Evolutionary conservation across 345 rosid genomes (phyloP).

Genomic region (Eucalyptus cloeziana): DNA sequence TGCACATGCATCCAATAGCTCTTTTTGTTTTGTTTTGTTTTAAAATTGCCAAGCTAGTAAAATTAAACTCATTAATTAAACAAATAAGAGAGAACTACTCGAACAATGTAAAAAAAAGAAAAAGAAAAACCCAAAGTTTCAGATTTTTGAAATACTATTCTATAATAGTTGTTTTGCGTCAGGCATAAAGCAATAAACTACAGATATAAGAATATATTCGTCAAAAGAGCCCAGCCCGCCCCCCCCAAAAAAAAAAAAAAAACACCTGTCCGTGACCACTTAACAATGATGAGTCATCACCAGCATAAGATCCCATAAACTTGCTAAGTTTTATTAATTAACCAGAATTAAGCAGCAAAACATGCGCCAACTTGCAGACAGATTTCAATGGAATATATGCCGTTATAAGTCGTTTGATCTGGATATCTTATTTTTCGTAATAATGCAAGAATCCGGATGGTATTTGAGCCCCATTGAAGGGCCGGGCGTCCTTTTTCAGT

Average conservation of each 20-base stretch:
- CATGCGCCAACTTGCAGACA: background rate
- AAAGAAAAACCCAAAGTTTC: background rate
- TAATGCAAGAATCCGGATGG: background rate
- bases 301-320: background rate
- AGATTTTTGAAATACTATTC: background rate
- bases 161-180: background rate
- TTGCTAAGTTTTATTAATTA: background rate
- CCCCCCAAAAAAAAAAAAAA: accelerated
- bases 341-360: background rate
- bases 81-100: no score
- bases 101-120: no score
- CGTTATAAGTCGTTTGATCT: no score
- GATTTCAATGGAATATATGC: background rate
- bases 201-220: no score
- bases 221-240: no score
- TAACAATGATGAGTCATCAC: background rate
- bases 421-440: no score
- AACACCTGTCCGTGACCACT: background rate
- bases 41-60: no score
- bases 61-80: no score
- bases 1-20: no score
- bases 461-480: background rate
- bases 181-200: background rate
- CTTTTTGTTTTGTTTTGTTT: no score
- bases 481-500: background rate